phyloP scores from a whole-genome alignment of 257 asterid genomes.

The Lycium ferocissimum region DNA sequence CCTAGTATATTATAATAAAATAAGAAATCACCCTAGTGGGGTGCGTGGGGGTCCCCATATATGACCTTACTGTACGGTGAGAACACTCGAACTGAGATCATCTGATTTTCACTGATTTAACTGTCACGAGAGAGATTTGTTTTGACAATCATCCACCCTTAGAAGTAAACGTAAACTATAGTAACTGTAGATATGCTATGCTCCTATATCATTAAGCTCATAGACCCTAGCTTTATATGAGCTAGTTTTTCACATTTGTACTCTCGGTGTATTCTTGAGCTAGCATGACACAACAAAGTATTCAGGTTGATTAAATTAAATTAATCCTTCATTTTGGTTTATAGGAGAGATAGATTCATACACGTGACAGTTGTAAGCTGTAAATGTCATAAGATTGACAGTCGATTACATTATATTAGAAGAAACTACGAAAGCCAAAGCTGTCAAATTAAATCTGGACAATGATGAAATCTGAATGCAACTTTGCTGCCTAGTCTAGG shows the following conservation, averaged over 20 bases:
- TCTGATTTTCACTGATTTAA: slow-evolving; percentile 40
- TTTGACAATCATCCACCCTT: background rate
- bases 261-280: background rate
- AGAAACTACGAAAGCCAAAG: slow-evolving; percentile 10
- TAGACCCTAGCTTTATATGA: background rate
- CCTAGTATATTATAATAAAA: background rate
- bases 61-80: slow-evolving; percentile 36
- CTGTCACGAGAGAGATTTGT: slow-evolving; percentile 24
- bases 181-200: background rate
- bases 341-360: slow-evolving; percentile 4
- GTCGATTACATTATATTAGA: background rate
- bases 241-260: background rate
- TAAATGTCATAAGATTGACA: slow-evolving; percentile 19
- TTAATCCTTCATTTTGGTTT: background rate
- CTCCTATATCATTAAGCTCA: background rate
- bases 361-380: slow-evolving; percentile 28
- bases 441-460: background rate
- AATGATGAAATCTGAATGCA: no score
- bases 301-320: background rate
- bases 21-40: background rate
- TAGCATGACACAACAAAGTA: background rate
- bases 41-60: slow-evolving; percentile 43
- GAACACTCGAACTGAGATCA: slow-evolving; percentile 49
- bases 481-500: background rate
- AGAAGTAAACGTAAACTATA: background rate